phyloP scores from a whole-genome alignment of 257 asterid genomes.

The Scutellaria minor region DNA sequence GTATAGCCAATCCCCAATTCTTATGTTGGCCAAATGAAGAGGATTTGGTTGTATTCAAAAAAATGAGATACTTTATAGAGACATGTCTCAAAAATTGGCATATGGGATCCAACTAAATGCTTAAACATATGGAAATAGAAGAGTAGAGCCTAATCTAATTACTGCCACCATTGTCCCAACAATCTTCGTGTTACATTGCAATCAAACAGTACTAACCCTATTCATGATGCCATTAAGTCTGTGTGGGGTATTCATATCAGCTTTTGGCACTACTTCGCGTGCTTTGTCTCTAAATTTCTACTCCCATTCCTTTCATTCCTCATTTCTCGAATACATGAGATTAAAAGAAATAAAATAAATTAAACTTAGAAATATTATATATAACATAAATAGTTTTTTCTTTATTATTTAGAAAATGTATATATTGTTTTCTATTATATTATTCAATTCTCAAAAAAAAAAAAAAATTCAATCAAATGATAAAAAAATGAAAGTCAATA shows the following conservation, averaged over 20 bases:
- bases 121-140: slow-evolving; percentile 23
- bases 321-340: too few species aligned
- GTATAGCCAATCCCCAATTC: background rate
- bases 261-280: slow-evolving; percentile 31
- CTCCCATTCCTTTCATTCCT: slow-evolving; percentile 10
- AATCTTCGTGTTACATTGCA: slow-evolving; percentile 41
- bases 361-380: too few species aligned
- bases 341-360: too few species aligned
- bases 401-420: too few species aligned
- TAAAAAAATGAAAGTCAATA: too few species aligned
- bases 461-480: too few species aligned
- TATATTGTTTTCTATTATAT: too few species aligned
- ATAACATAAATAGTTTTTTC: too few species aligned
- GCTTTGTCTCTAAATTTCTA: slow-evolving; percentile 29
- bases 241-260: slow-evolving; percentile 14
- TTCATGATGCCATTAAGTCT: slow-evolving; percentile 15
- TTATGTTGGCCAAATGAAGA: slow-evolving; percentile 18
- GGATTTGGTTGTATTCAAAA: slow-evolving; percentile 14
- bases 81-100: slow-evolving; percentile 26
- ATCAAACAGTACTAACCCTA: slow-evolving; percentile 39
- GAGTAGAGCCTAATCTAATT: slow-evolving; percentile 31
- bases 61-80: slow-evolving; percentile 1
- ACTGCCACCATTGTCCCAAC: slow-evolving; percentile 35
- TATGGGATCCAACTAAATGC: slow-evolving; percentile 2
- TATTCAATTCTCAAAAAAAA: too few species aligned